phyloP scores from a whole-genome alignment of 1,139 yeast genomes.

The Yamadazyma sp. region DNA sequence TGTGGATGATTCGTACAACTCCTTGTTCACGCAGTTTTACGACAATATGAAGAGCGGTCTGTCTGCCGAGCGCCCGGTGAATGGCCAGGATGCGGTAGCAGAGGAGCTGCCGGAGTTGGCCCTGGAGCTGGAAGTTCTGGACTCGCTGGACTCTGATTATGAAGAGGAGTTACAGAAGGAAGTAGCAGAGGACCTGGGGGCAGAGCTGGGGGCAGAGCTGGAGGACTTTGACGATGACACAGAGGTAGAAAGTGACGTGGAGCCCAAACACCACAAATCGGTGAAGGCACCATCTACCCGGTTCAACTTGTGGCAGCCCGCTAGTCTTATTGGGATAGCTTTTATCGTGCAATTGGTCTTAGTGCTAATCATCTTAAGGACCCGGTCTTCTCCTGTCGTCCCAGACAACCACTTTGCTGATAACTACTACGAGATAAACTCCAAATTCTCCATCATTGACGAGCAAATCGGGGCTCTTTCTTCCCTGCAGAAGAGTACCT shows the following conservation, averaged over 20 bases:
- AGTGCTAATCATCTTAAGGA: background rate
- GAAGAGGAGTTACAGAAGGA: no score
- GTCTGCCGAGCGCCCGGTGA: background rate
- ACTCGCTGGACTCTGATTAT: no score
- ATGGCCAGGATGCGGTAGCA: background rate
- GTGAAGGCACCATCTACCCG: background rate
- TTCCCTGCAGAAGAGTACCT: conserved; percentile 12
- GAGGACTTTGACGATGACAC: conserved; percentile 10
- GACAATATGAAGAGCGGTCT: background rate
- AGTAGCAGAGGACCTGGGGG: background rate
- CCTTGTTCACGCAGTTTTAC: conserved; percentile 8
- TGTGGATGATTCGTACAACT: conserved; percentile 3
- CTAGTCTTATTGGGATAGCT: background rate
- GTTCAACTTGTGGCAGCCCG: background rate
- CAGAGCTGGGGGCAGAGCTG: conserved; percentile 1
- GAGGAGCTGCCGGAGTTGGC: background rate
- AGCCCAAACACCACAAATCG: background rate
- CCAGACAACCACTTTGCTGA: conserved; percentile 4
- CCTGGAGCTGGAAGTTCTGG: background rate
- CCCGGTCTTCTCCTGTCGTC: background rate
- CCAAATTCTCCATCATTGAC: conserved; percentile 21
- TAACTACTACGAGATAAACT: conserved; percentile 17
- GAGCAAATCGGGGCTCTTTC: conserved; percentile 15
- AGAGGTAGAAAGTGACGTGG: conserved; percentile 9
- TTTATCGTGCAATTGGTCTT: conserved; percentile 3